Evolutionary conservation across 2,329 filamentous ascomycete genomes (phyloP).

Genomic region (Pseudogymnoascus sp.): DNA sequence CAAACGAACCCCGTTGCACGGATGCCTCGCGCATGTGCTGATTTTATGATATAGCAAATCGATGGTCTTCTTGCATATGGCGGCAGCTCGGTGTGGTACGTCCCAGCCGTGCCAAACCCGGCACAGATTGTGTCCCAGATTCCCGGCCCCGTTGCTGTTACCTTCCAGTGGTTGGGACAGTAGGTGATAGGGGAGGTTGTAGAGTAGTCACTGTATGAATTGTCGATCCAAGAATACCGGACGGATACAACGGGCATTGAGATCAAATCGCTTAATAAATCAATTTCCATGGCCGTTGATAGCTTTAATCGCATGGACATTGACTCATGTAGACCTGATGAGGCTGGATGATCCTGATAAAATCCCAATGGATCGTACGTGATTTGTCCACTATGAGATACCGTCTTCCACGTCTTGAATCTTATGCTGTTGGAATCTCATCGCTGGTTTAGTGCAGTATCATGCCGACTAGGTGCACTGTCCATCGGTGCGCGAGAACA

Average conservation of each 20-base stretch:
- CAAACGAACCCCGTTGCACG: conserved; percentile 30
- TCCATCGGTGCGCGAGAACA: too few relatives aligned
- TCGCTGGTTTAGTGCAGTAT: too few relatives aligned
- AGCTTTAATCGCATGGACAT: neutral
- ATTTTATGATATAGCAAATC: neutral
- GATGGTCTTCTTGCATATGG: conserved; percentile 15
- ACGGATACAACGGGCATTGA: neutral
- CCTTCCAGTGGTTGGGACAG: conserved; percentile 18
- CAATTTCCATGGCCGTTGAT: neutral
- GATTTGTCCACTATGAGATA: neutral
- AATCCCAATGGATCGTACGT: neutral
- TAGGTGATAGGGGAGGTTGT: neutral
- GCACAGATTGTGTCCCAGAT: conserved; percentile 1
- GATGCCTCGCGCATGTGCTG: neutral
- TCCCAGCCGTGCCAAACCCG: conserved; percentile 17
- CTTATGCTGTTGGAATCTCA: too few relatives aligned
- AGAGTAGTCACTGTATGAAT: neutral
- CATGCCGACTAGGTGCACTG: too few relatives aligned
- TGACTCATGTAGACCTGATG: neutral
- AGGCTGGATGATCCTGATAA: neutral
- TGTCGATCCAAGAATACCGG: neutral
- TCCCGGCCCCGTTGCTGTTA: conserved; percentile 18
- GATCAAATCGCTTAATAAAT: neutral
- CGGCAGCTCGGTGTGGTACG: conserved; percentile 20
- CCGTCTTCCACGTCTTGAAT: too few relatives aligned